Evolutionary conservation across 2,329 filamentous ascomycete genomes (phyloP).

Genomic region (Calonectria hawksworthii): DNA sequence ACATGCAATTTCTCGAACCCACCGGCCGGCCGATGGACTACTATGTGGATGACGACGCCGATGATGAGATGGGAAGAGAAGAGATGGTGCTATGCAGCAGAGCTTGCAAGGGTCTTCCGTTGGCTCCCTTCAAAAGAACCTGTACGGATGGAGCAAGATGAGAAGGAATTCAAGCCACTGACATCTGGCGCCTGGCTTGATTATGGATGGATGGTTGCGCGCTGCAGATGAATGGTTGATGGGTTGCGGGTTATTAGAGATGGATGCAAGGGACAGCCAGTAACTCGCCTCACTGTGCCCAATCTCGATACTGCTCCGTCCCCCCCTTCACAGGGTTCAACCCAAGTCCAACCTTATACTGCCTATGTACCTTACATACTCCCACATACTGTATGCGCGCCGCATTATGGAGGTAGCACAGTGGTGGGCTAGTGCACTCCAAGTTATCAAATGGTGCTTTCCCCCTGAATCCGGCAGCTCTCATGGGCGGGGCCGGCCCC

Average conservation of each 20-base stretch:
- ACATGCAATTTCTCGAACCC: slow-evolving; percentile 45
- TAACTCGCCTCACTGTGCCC: slow-evolving; percentile 28
- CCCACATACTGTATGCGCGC: neutral
- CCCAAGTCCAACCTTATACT: slow-evolving; percentile 26
- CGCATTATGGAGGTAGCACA: neutral
- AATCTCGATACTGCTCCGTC: slow-evolving; percentile 41
- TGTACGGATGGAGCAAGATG: neutral
- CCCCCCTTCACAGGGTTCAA: slow-evolving; percentile 29
- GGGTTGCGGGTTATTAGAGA: slow-evolving; percentile 17
- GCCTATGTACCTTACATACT: slow-evolving; percentile 2
- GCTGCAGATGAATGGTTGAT: slow-evolving; percentile 19
- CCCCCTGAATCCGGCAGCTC: slow-evolving; percentile 41
- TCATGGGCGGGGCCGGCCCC: slow-evolving; percentile 11
- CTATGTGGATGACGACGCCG: slow-evolving; percentile 32
- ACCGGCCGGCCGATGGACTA: slow-evolving; percentile 30
- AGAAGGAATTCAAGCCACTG: neutral
- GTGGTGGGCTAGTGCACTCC: slow-evolving; percentile 12
- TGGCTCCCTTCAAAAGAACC: neutral
- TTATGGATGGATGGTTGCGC: slow-evolving; percentile 1
- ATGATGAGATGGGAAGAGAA: slow-evolving; percentile 3
- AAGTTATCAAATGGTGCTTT: slow-evolving; percentile 25
- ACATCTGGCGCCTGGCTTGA: neutral
- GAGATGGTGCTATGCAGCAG: neutral
- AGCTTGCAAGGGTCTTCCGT: neutral
- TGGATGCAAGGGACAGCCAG: slow-evolving; percentile 29